Base-by-base conservation (phyloP, 768 basidiomycete species). In the Suillus subaureus region DNA sequence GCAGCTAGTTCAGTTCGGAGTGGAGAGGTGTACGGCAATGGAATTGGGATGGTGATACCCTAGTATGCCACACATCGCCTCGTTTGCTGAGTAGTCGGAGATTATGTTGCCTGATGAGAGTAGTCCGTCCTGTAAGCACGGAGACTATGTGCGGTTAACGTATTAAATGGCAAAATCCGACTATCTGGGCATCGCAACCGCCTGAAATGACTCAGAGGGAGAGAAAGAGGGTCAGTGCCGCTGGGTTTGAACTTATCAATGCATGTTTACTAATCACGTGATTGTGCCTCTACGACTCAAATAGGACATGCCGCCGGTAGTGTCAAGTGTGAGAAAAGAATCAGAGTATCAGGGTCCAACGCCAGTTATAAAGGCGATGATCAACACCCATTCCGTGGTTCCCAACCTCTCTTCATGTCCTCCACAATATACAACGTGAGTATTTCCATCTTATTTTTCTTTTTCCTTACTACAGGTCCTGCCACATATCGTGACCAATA, bases 341-440 rank as follows among this genome's bases (percentile, higher is more conserved):
- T 69, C 66, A 61, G 60, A 71, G 69, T 67, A 75, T 61, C 74
- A 77, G 75, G 77, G 75, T 70, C 75, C 74, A 70, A 77, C 68
- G 62, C 72, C 60, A 77, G 71, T 77, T 78, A 77, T 77, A 77
- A 77, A 77, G 75, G 75, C 77, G 75, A 78, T 78, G 75, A 77
- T 77, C 75, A 77, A 78, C 75, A 74, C 70, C 75, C 74, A 75
- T 68, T 73, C 72, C 68, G 75, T 70, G 75, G 72, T 78, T 77
- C 75, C 77, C 78, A 78, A 78, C 73, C 33, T 61, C 76, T 9
- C 69, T 66, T 43, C 76, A 78, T 78, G 77, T 79, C 77, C 68
- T 79, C 77, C 69, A 79, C 77, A 67, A 78, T 78, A 64, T 78
- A 78, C 74, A 78, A 78, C 63, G 77, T 78, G 67, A 78, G 77